Base-by-base conservation (phyloP, 805 yeast genomes). In the Kluyveromyces lactis region DNA sequence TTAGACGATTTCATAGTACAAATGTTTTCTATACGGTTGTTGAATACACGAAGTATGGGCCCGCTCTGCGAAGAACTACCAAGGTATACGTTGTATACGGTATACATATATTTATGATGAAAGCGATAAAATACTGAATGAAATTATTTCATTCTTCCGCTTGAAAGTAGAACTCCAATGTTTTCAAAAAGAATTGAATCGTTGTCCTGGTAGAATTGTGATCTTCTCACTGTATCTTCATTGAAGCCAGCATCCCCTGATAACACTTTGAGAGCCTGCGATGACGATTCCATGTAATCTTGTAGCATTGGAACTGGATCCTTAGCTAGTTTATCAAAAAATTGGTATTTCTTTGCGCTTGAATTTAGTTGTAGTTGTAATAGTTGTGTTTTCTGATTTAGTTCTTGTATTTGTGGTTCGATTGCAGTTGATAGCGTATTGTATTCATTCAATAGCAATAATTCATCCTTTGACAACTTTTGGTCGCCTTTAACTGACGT, bases 211-310 rank as follows among this genome's bases (percentile, higher is more conserved):
- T 83, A 92, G 62, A 81, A 92, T 13, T 79, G 77, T 3, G 95
- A 77, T 52, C 82, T 75, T 65, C 98, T 77, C 4, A 86, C 95
- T 16, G 75, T 69, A 56, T 89, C 97, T 63, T 90, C 97, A 55
- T 79, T 80, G 62, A 79, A 83, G 8, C 89, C 90, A 51, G 84
- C 92, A 51, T 92, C 97, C 48, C 95, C 87, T 43, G 86, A 75
- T 47, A 92, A 69, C 11, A 90, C 83, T 63, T 83, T 87, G 53
- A 92, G 70, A 35, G 90, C 84, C 43, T 86, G 85, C 12, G 86
- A 70, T 59, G 92, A 95, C 32, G 86, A 80, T 32, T 79, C 81
- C 45, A 79, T 68, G 74, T 95, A 84, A 38, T 76, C 71, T 40
- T 79, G 69, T 49, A 92, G 64, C 51, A 86, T 85, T 18, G 71